Evolutionary conservation across 257 asterid genomes (phyloP), one percentile per base, ranked within the genome.

Genomic region (Nicotiana tabacum): DNA sequence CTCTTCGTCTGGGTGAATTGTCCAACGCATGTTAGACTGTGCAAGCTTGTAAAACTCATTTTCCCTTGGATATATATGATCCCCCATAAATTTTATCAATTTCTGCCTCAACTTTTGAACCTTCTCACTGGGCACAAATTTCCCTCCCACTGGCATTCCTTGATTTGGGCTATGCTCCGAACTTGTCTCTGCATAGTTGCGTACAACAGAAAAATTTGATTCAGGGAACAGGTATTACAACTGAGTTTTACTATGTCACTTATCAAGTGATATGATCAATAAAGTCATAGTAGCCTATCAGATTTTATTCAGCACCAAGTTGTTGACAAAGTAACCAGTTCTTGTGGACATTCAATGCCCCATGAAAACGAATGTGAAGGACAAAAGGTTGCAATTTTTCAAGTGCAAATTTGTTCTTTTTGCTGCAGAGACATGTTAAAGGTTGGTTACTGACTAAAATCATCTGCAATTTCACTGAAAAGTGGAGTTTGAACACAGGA

Each of bases 1-100:
- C 92, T 96, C 99, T 88, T 96, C 99, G 55, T 85, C 88, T 3
- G 98, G 99, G 86, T 92, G 98, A 89, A 92, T 55, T 69, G 97
- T 83, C 99, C 99, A 96, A 67, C 99, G 98, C 83, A 53, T 76
- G 84, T 83, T 60, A 65, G 99, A 94, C 24, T 84, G 89, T 6
- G 98, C 97, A 80, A 90, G 99, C 82, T 92, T 83, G 87, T 90
- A 91, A 67, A 96, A 90, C 83, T 94, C 96, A 10, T 85, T 85
- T 90, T 96, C 99, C 93, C 85, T 82, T 29, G 99, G 97, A 84
- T 92, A 96, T 88, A 96, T 90, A 88, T 88, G 93, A 76, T 91
- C 91, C 87, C 94, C 94, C 94, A 96, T 90, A 85, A 96, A 96
- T 84, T 86, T 91, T 81, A 90, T 89, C 91, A 96, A 83, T 85